Conservation (phyloP, 495 filamentous ascomycete genomes). For the Mytilinidion resinicola region DNA sequence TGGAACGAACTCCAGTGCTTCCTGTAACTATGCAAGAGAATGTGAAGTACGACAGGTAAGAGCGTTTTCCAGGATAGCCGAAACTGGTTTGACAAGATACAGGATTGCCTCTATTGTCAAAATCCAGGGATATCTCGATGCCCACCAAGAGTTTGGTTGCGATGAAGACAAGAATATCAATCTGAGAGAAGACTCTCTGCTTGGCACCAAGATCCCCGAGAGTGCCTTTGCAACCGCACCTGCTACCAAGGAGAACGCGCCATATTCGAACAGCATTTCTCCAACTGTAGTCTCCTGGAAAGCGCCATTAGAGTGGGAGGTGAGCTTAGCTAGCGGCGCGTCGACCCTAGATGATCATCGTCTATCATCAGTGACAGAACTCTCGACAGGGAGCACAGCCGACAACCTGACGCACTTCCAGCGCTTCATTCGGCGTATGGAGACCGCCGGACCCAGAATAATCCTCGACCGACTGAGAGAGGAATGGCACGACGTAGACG, state of each 20-base stretch:
- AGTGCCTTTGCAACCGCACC: background rate
- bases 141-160: conserved; percentile 2
- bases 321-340: conserved; percentile 7
- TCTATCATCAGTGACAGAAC: conserved; percentile 2
- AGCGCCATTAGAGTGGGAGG: conserved; percentile 20
- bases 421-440: conserved; percentile 31
- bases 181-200: too few species aligned
- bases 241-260: background rate
- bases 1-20: background rate
- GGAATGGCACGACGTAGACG: conserved; percentile 27
- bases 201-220: background rate
- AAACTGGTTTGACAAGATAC: too few species aligned
- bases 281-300: conserved; percentile 16
- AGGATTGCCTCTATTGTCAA: background rate
- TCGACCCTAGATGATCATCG: conserved; percentile 1
- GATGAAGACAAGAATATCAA: background rate
- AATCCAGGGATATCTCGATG: conserved; percentile 22
- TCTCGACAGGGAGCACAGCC: background rate
- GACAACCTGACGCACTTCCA: conserved; percentile 25
- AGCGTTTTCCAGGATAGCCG: background rate
- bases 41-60: conserved; percentile 6
- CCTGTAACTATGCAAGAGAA: background rate
- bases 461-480: conserved; percentile 30
- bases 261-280: conserved; percentile 11
- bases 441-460: conserved; percentile 24